Conservation (phyloP, 2,329 filamentous ascomycete species). For the Fusarium globosum region DNA sequence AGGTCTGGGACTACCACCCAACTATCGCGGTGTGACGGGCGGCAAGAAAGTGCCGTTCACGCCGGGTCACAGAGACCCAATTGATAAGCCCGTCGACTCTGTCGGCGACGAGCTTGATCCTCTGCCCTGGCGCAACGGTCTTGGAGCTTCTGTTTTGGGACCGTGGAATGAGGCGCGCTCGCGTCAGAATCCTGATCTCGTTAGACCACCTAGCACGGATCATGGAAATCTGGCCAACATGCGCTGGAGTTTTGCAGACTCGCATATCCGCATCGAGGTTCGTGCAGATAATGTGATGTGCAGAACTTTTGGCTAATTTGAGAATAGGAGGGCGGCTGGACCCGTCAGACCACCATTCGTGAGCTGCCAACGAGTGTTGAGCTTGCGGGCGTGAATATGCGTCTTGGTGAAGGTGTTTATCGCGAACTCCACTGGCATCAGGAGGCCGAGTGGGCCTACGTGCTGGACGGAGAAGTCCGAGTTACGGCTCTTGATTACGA, state of each 20-base stretch:
- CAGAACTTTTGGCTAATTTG: background rate
- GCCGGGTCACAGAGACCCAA: slow-evolving; percentile 68
- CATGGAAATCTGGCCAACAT: slow-evolving; percentile 77
- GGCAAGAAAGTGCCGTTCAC: slow-evolving; percentile 64
- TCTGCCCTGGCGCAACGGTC: slow-evolving; percentile 71
- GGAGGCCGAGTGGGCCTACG: slow-evolving; percentile 82
- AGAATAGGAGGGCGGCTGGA: slow-evolving; percentile 77
- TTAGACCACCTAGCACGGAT: slow-evolving; percentile 79
- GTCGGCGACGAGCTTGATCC: slow-evolving; percentile 71
- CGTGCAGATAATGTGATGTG: slow-evolving; percentile 16
- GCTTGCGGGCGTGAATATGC: slow-evolving; percentile 82
- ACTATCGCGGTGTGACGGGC: slow-evolving; percentile 51
- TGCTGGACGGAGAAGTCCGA: slow-evolving; percentile 76
- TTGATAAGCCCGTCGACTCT: slow-evolving; percentile 71
- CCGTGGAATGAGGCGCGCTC: slow-evolving; percentile 76
- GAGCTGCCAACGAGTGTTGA: slow-evolving; percentile 75
- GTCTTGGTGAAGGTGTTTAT: slow-evolving; percentile 76
- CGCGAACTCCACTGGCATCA: slow-evolving; percentile 86
- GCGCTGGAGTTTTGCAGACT: slow-evolving; percentile 77
- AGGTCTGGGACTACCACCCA: slow-evolving; percentile 59
- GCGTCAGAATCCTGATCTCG: slow-evolving; percentile 75
- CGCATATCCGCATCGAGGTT: slow-evolving; percentile 72
- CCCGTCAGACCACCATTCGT: slow-evolving; percentile 75
- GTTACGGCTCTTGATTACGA: slow-evolving; percentile 80
- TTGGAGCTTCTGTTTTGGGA: slow-evolving; percentile 74